These are phyloP conservation scores for Lachnellula suecica DNA, from an alignment of 2,329 filamentous ascomycete species.

Conservation along the genomic window DNA sequence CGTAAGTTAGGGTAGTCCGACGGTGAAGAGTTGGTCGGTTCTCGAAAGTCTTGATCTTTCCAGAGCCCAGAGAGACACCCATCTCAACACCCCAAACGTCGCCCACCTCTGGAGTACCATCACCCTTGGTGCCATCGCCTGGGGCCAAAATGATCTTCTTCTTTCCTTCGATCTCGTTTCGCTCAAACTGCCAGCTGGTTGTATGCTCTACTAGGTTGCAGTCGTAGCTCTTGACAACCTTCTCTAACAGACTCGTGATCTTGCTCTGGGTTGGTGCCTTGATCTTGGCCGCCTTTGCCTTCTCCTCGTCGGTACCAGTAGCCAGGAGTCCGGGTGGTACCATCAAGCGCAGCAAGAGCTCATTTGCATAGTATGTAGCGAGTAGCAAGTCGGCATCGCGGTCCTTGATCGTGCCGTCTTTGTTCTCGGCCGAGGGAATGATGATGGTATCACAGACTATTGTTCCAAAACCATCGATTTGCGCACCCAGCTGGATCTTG, in stretches of 20 bases:
- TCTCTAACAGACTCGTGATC: conserved; percentile 86
- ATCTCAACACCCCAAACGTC: conserved; percentile 99
- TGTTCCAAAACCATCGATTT: conserved; percentile 95
- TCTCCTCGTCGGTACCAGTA: conserved; percentile 86
- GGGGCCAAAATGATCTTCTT: conserved; percentile 94
- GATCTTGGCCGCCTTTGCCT: conserved; percentile 81
- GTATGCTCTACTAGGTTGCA: conserved; percentile 96
- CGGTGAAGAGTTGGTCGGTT: conserved; percentile 90
- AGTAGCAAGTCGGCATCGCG: conserved; percentile 84
- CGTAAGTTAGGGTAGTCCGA: conserved; percentile 87
- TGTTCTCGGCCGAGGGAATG: conserved; percentile 61
- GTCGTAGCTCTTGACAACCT: conserved; percentile 86
- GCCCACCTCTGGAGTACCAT: conserved; percentile 82
- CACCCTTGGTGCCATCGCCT: conserved; percentile 83
- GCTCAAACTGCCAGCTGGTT: conserved; percentile 93
- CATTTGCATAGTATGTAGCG: conserved; percentile 93
- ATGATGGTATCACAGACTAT: conserved; percentile 94
- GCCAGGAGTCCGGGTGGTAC: conserved; percentile 85
- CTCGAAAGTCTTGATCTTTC: conserved; percentile 91
- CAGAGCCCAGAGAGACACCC: conserved; percentile 83
- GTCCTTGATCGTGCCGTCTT: conserved; percentile 66
- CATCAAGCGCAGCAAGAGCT: conserved; percentile 88
- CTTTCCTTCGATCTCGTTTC: conserved; percentile 95
- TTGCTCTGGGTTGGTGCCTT: conserved; percentile 83
- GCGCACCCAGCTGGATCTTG: conserved; percentile 98